phyloP scores from a whole-genome alignment of 805 yeast genomes.

The Cyberlindnera suaveolens region DNA sequence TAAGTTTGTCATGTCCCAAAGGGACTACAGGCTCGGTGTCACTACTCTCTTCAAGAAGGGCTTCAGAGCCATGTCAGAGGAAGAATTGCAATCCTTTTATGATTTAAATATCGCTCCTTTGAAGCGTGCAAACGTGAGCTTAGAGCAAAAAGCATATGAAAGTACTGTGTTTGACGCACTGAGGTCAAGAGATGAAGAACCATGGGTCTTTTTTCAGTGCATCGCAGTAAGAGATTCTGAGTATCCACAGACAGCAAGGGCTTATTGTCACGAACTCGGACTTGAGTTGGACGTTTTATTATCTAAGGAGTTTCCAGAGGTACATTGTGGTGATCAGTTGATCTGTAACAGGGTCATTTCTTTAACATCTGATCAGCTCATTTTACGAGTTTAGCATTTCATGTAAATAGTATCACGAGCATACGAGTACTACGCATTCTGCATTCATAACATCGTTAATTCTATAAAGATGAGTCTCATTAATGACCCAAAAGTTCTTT shows the following conservation, averaged over 20 bases:
- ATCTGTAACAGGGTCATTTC: constrained; percentile 9
- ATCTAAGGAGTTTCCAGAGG: constrained; percentile 3
- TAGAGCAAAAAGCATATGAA: neutral
- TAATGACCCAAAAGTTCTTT: constrained; percentile 14
- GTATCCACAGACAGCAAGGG: constrained; percentile 2
- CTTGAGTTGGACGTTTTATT: constrained; percentile 5
- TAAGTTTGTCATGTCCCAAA: constrained; percentile 7
- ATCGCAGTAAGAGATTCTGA: constrained; percentile 1
- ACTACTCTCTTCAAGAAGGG: constrained; percentile 7
- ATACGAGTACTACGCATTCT: too few species aligned
- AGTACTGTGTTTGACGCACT: neutral
- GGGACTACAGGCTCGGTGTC: constrained; percentile 11
- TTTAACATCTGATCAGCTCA: constrained; percentile 4
- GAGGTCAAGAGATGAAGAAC: neutral
- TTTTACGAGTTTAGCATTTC: constrained; percentile 3
- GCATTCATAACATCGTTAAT: constrained; percentile 1
- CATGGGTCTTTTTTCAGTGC: constrained; percentile 10
- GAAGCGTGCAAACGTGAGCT: neutral
- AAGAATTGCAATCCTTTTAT: constrained; percentile 6
- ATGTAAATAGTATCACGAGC: neutral
- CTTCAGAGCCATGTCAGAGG: constrained; percentile 1
- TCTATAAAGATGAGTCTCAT: neutral
- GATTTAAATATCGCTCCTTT: constrained; percentile 5
- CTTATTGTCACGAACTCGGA: constrained; percentile 10
- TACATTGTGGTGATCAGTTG: constrained; percentile 11